phyloP scores from a whole-genome alignment of 2,329 filamentous ascomycete genomes.

The Aspergillus sp. region DNA sequence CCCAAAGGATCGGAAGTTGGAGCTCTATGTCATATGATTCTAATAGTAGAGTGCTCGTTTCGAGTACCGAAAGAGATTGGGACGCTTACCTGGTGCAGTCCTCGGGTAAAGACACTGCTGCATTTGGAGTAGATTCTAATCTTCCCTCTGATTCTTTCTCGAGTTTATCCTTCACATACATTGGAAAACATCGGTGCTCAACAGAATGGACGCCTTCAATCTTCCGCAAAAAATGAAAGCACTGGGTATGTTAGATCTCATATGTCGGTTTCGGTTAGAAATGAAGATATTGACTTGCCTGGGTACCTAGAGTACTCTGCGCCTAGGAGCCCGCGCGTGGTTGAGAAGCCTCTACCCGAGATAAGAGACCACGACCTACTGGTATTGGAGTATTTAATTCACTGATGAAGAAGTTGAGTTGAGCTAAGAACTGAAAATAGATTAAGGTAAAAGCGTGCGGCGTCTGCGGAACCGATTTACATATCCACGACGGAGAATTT shows the following conservation, averaged over 20 bases:
- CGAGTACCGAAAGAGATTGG: background rate
- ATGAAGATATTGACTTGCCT: background rate
- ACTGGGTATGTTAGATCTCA: background rate
- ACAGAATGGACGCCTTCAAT: background rate
- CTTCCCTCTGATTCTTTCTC: background rate
- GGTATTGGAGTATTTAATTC: background rate
- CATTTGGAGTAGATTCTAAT: background rate
- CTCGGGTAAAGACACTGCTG: background rate
- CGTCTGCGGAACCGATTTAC: slow-evolving; percentile 59
- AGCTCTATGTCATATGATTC: background rate
- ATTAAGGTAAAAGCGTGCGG: slow-evolving; percentile 68
- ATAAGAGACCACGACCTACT: background rate
- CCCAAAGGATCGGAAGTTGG: background rate
- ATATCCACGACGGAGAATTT: slow-evolving; percentile 66
- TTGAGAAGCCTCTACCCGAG: background rate
- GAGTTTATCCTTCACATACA: background rate
- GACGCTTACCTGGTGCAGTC: background rate
- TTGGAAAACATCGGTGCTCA: background rate
- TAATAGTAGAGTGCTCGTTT: background rate
- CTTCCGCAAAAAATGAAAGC: background rate
- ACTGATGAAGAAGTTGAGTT: background rate
- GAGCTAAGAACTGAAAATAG: slow-evolving; percentile 24
- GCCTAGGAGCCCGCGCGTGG: background rate
- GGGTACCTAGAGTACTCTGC: background rate
- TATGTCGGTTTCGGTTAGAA: background rate